A percentile compares a stretch with the other conserved stretches of the same genome.
Conservation (phyloP, 192 early-diverging fungal species). For the Backusella macrospora region DNA sequence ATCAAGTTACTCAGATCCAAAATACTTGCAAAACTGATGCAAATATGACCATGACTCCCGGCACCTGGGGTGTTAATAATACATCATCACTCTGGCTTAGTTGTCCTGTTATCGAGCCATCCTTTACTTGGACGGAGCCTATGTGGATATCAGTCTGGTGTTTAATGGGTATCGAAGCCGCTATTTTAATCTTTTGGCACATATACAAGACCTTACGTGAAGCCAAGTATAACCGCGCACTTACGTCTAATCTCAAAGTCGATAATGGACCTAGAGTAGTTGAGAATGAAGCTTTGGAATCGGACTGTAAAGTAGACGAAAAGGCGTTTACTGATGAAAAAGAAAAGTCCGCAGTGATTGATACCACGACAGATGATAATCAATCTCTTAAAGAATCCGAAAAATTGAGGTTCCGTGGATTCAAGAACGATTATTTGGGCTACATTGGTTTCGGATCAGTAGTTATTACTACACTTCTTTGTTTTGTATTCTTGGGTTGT, state of each 20-base stretch:
- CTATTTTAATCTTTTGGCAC: conserved; percentile 53
- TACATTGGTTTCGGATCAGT: conserved; percentile 50
- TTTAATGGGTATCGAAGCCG: conserved; percentile 47
- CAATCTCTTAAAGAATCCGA: conserved; percentile 35
- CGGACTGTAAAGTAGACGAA: conserved; percentile 24
- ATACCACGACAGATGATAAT: not conserved
- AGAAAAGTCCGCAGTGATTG: not conserved
- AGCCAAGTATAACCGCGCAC: conserved; percentile 24
- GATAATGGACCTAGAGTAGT: conserved; percentile 25
- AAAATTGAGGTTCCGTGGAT: conserved; percentile 64
- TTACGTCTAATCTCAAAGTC: conserved; percentile 15
- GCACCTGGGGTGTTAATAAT: conserved; percentile 21
- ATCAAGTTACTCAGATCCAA: conserved; percentile 38
- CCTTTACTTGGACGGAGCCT: conserved; percentile 52
- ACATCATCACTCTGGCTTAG: conserved; percentile 46
- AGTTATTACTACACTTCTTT: conserved; percentile 59
- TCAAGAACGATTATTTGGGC: conserved; percentile 58
- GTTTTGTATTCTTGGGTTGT: conserved; percentile 67
- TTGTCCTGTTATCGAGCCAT: conserved; percentile 50
- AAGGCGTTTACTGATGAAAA: not conserved
- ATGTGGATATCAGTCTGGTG: conserved; percentile 60
- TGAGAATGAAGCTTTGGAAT: conserved; percentile 27
- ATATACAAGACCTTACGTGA: conserved; percentile 48
- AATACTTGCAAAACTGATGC: conserved; percentile 32
- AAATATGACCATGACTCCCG: conserved; percentile 7